Evolutionary conservation across 176 grass and related monocot genomes (phyloP).

Genomic region (Oryza rufipogon): DNA sequence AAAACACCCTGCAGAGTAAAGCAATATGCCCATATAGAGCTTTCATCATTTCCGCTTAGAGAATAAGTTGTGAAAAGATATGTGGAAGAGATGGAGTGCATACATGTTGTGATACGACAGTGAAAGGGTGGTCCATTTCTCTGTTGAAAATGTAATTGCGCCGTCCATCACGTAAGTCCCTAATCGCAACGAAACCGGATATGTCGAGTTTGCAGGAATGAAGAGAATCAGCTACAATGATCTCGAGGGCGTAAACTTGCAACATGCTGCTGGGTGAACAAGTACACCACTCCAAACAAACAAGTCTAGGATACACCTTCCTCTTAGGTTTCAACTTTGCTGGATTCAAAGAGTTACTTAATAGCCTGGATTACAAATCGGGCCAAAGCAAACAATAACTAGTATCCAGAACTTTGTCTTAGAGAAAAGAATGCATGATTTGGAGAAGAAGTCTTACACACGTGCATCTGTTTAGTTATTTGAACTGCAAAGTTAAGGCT

Average conservation of each 20-base stretch:
- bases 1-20: constrained; percentile 24
- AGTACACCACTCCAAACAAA: constrained; percentile 7
- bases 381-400: not conserved
- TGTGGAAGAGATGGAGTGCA: not conserved
- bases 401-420: not conserved
- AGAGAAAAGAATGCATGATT: not conserved
- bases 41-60: not conserved
- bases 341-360: not conserved
- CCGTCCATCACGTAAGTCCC: not conserved
- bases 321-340: not conserved
- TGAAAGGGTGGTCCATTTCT: not conserved
- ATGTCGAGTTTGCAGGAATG: not conserved
- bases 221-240: not conserved
- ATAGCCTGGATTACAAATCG: not conserved
- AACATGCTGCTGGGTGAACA: not conserved
- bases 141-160: constrained; percentile 28
- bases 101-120: not conserved
- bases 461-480: not conserved
- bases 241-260: constrained; percentile 22
- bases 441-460: not conserved
- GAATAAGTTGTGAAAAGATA: not conserved
- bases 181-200: not conserved
- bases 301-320: not conserved
- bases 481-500: not conserved
- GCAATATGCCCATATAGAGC: not conserved